Percentiles rank a stretch among this genome's conserved stretches.
Evolutionary conservation across 1,284 basidiomycete species (phyloP).

Genomic region (Chondrostereum purpureum): DNA sequence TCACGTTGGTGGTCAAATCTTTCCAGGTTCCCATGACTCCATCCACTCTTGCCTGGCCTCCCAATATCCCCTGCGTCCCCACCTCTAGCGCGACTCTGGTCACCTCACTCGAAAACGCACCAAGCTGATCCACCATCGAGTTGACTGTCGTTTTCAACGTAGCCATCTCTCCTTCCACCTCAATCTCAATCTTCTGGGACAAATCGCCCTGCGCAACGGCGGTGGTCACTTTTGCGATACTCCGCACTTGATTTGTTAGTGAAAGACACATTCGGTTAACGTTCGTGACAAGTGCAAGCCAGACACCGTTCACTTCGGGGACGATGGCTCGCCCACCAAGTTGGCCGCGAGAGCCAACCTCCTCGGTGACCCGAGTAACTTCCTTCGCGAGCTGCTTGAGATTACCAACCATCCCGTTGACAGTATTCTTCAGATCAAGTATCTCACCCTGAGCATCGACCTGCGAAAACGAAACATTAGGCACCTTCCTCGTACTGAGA

Average conservation of each 20-base stretch:
- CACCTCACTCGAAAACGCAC: constrained; percentile 82
- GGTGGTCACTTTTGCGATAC: constrained; percentile 88
- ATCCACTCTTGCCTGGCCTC: constrained; percentile 87
- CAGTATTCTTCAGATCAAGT: constrained; percentile 93
- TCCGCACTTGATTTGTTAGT: constrained; percentile 91
- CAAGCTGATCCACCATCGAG: constrained; percentile 85
- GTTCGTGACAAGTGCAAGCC: constrained; percentile 87
- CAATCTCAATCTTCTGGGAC: constrained; percentile 84
- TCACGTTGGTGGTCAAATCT: constrained; percentile 85
- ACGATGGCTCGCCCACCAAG: constrained; percentile 90
- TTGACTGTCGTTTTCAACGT: constrained; percentile 38
- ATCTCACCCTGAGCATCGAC: constrained; percentile 95
- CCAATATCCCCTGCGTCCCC: constrained; percentile 87
- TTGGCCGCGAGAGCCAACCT: constrained; percentile 86
- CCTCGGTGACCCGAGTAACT: constrained; percentile 91
- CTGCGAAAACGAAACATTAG: neutral
- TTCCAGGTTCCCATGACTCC: constrained; percentile 95
- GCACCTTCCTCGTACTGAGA: neutral
- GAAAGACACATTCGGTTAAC: constrained; percentile 93
- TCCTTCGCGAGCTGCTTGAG: constrained; percentile 83
- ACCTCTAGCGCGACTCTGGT: constrained; percentile 76
- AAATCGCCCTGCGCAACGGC: constrained; percentile 88
- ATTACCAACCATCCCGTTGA: constrained; percentile 91
- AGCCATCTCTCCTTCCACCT: constrained; percentile 82
- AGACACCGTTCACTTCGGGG: constrained; percentile 92